Evolutionary conservation across 2,329 filamentous ascomycete genomes (phyloP).

Genomic region (Grosmannia clavigera): DNA sequence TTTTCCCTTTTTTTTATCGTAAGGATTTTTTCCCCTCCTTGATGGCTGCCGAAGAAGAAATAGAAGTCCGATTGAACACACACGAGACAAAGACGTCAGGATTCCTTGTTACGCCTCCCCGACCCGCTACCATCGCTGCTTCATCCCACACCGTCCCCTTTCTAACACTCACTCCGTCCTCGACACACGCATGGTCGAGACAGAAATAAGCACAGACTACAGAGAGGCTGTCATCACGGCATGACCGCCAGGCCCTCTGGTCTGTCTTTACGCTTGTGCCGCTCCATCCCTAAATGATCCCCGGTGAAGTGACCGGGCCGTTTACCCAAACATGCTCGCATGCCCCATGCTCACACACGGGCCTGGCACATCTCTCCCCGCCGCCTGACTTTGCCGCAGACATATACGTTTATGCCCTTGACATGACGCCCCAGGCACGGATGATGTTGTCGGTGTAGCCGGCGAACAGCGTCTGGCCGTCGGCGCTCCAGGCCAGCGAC

Average conservation of each 20-base stretch:
- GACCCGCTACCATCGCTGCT: neutral
- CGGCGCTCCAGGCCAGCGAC: conserved; percentile 91
- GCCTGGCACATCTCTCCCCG: neutral
- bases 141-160: neutral
- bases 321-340: neutral
- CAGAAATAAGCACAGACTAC: neutral
- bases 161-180: neutral
- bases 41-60: conserved; percentile 2
- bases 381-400: neutral
- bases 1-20: neutral
- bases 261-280: neutral
- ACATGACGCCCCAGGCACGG: conserved; percentile 96
- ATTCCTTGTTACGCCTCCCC: conserved; percentile 3
- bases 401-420: conserved; percentile 53
- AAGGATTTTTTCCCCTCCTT: neutral
- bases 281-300: neutral
- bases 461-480: conserved; percentile 98
- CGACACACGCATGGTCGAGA: neutral
- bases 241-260: neutral
- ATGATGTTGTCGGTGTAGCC: conserved; percentile 99
- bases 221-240: neutral
- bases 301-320: neutral
- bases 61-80: conserved; percentile 2
- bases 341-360: neutral
- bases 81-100: conserved; percentile 2